phyloP scores from a whole-genome alignment of 495 filamentous ascomycete species.

The Penicillium silybi region DNA sequence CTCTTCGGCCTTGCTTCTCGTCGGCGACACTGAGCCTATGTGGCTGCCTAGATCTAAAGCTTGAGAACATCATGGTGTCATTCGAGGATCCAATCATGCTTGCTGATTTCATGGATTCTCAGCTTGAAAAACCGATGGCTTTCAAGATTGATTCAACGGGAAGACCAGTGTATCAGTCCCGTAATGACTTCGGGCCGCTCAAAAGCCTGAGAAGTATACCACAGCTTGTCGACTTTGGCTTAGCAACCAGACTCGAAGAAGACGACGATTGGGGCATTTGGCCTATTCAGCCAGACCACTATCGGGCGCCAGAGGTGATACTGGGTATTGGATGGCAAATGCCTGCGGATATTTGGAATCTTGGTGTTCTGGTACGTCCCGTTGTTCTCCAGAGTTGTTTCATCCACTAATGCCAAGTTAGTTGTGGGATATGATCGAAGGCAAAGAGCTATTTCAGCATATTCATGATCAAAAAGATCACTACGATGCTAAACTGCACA shows the following conservation, averaged over 20 bases:
- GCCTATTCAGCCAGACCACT: conserved; percentile 45
- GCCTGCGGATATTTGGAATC: conserved; percentile 44
- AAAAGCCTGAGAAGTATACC: conserved; percentile 28
- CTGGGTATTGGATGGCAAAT: conserved; percentile 42
- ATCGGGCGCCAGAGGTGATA: conserved; percentile 46
- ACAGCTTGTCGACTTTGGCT: conserved; percentile 86
- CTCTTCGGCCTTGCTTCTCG: conserved; percentile 14
- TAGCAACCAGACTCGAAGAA: conserved; percentile 61
- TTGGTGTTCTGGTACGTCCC: conserved; percentile 45
- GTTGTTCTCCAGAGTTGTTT: conserved; percentile 16
- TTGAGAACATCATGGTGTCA: conserved; percentile 44
- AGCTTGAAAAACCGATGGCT: conserved; percentile 35
- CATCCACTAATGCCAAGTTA: conserved; percentile 25
- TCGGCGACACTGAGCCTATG: conserved; percentile 20
- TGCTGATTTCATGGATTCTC: conserved; percentile 34
- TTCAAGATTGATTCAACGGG: conserved; percentile 34
- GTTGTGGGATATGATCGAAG: conserved; percentile 52
- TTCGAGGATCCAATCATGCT: conserved; percentile 43
- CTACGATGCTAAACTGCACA: conserved; percentile 37
- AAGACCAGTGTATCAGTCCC: conserved; percentile 35
- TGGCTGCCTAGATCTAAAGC: conserved; percentile 40
- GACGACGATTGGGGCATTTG: conserved; percentile 33
- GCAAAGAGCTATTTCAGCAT: conserved; percentile 42
- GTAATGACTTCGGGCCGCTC: conserved; percentile 40
- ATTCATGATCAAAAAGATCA: conserved; percentile 25